Evolutionary conservation across 2,329 filamentous ascomycete species (phyloP).

Genomic region (Fusarium sp.): DNA sequence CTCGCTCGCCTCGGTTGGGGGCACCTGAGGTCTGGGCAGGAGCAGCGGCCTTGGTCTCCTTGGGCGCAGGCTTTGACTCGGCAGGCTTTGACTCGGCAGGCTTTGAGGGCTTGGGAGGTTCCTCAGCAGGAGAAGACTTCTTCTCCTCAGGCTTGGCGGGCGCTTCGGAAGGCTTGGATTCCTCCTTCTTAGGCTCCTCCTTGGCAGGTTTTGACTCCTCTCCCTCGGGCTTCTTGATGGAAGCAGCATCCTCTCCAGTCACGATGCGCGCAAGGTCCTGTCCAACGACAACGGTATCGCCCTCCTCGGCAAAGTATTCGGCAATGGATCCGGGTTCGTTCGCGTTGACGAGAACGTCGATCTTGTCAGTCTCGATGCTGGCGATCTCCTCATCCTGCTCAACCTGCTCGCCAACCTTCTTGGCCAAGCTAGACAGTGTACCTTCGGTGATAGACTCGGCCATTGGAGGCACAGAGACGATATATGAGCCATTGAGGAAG

Average conservation of each 20-base stretch:
- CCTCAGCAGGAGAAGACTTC: conserved; percentile 28
- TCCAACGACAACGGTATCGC: conserved; percentile 50
- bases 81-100: conserved; percentile 31
- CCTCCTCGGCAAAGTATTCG: conserved; percentile 50
- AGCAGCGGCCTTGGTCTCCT: conserved; percentile 26
- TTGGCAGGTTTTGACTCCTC: conserved; percentile 33
- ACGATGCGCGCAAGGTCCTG: conserved; percentile 49
- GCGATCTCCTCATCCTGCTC: conserved; percentile 50
- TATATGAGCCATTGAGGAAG: conserved; percentile 38
- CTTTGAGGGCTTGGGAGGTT: conserved; percentile 32
- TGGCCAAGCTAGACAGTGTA: conserved; percentile 44
- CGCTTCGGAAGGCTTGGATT: conserved; percentile 29
- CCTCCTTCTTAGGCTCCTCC: conserved; percentile 39
- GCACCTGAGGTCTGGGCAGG: conserved; percentile 18
- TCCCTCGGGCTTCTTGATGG: conserved; percentile 35
- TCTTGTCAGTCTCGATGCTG: conserved; percentile 52
- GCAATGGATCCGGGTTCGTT: conserved; percentile 43
- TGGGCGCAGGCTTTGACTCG: conserved; percentile 35
- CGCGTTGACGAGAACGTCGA: conserved; percentile 49
- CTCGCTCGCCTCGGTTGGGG: conserved; percentile 36
- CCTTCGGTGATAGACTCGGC: conserved; percentile 52
- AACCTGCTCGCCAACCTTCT: conserved; percentile 48
- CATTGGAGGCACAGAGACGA: conserved; percentile 49
- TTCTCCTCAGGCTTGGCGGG: conserved; percentile 33
- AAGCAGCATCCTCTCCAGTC: conserved; percentile 41